These are phyloP conservation scores for Pseudopithomyces maydicus DNA, from an alignment of 2,329 filamentous ascomycete species.

Conservation along the genomic window DNA sequence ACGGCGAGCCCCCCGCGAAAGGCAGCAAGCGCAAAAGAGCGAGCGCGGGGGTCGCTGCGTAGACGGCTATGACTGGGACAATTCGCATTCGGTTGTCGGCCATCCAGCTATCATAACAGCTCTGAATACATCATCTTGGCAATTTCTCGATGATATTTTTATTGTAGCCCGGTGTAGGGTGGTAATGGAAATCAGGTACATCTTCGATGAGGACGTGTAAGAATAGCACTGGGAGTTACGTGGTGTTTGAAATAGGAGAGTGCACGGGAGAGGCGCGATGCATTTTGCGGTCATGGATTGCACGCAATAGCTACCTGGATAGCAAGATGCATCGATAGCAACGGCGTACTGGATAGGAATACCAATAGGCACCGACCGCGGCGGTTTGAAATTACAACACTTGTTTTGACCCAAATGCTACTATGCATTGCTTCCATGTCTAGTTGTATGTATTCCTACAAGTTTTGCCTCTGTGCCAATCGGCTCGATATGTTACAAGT, in stretches of 20 bases:
- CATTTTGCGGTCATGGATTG: not conserved
- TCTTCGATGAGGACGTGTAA: no score
- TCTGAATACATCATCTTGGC: no score
- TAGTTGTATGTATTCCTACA: conserved; percentile 3
- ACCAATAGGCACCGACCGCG: not conserved
- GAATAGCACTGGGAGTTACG: no score
- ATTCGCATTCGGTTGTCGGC: no score
- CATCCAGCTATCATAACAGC: no score
- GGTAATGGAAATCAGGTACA: no score
- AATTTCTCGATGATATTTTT: no score
- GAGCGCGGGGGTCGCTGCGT: conserved; percentile 21
- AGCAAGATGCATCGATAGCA: not conserved
- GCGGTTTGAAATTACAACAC: not conserved
- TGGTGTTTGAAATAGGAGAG: no score
- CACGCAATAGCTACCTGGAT: not conserved
- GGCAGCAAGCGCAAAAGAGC: conserved; percentile 39
- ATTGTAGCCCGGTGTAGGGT: no score
- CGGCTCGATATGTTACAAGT: conserved; percentile 13
- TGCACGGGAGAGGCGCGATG: not conserved
- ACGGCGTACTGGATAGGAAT: conserved; percentile 5
- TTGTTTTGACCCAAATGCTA: not conserved
- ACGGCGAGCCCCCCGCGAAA: conserved; percentile 36
- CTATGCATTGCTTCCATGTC: not conserved
- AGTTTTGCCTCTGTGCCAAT: not conserved
- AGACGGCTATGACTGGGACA: not conserved